These are phyloP conservation scores for Ceratorhiza oryzae-sativae DNA, from an alignment of 1,284 basidiomycete species.

Conservation along the genomic window DNA sequence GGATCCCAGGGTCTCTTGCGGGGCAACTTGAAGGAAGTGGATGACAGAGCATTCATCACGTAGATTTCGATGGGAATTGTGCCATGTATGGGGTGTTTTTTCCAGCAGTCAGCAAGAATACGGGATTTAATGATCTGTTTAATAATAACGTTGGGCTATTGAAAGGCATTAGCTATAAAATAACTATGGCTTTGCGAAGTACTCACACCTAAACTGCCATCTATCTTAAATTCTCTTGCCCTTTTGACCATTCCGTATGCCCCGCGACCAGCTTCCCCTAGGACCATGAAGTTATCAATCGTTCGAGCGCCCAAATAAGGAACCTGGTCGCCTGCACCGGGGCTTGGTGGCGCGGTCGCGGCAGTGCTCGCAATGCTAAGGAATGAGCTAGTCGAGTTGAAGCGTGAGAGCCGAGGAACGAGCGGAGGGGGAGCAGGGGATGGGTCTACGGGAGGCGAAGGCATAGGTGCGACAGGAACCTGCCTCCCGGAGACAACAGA, in stretches of 20 bases:
- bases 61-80: slow-evolving; percentile 99
- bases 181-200: slow-evolving; percentile 12
- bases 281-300: slow-evolving; percentile 81
- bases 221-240: slow-evolving; percentile 76
- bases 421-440: slow-evolving; percentile 25
- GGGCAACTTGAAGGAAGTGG: slow-evolving; percentile 74
- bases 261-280: slow-evolving; percentile 90
- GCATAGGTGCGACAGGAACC: slow-evolving; percentile 21
- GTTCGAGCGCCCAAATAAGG: slow-evolving; percentile 58
- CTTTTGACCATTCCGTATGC: slow-evolving; percentile 97
- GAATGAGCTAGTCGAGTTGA: slow-evolving; percentile 36
- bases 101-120: slow-evolving; percentile 99
- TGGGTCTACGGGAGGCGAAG: slow-evolving; percentile 27
- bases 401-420: slow-evolving; percentile 25
- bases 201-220: slow-evolving; percentile 84
- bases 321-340: slow-evolving; percentile 6
- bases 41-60: slow-evolving; percentile 90
- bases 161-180: slow-evolving; percentile 55
- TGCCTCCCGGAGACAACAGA: slow-evolving; percentile 28
- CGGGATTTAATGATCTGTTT: slow-evolving; percentile 99
- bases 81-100: slow-evolving; percentile 91
- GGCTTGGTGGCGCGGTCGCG: slow-evolving; percentile 35
- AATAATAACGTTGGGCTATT: slow-evolving; percentile 74
- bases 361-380: slow-evolving; percentile 61
- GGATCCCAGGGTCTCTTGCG: slow-evolving; percentile 79